Percentiles rank a stretch among this genome's conserved stretches.
Evolutionary conservation across 1,284 basidiomycete species (phyloP).

Genomic region (Marasmius oreades): DNA sequence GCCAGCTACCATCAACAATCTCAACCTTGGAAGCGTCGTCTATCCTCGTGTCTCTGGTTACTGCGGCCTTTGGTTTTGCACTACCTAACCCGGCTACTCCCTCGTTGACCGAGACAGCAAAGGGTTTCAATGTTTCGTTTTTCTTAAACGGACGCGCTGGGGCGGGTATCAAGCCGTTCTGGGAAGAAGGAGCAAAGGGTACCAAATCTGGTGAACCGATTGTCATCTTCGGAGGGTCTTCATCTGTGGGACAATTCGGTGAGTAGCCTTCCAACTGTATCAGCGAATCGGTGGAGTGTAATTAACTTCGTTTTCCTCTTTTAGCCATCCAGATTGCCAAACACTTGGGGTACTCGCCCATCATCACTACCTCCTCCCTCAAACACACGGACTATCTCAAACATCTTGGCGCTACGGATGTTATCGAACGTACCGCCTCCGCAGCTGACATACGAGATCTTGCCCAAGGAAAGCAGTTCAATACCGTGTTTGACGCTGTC

Average conservation of each 20-base stretch:
- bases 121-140: slow-evolving; percentile 23
- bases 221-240: slow-evolving; percentile 24
- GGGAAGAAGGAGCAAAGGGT: slow-evolving; percentile 27
- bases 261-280: background rate
- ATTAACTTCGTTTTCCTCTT: no score
- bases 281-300: background rate
- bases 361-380: slow-evolving; percentile 36
- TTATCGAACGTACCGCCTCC: slow-evolving; percentile 27
- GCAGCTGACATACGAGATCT: background rate
- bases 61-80: background rate
- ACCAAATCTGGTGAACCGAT: slow-evolving; percentile 21
- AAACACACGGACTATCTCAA: slow-evolving; percentile 31
- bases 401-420: slow-evolving; percentile 38
- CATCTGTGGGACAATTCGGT: slow-evolving; percentile 28
- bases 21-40: slow-evolving; percentile 26
- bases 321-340: background rate
- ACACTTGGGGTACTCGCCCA: slow-evolving; percentile 33
- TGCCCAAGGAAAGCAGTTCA: background rate
- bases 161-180: slow-evolving; percentile 28
- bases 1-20: background rate
- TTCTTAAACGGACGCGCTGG: slow-evolving; percentile 30
- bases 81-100: background rate
- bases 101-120: background rate
- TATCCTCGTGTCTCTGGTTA: background rate
- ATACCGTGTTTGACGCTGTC: background rate